Base-by-base conservation (phyloP, 371 early-diverging fungal genomes). In the Parasitella parasitica region DNA sequence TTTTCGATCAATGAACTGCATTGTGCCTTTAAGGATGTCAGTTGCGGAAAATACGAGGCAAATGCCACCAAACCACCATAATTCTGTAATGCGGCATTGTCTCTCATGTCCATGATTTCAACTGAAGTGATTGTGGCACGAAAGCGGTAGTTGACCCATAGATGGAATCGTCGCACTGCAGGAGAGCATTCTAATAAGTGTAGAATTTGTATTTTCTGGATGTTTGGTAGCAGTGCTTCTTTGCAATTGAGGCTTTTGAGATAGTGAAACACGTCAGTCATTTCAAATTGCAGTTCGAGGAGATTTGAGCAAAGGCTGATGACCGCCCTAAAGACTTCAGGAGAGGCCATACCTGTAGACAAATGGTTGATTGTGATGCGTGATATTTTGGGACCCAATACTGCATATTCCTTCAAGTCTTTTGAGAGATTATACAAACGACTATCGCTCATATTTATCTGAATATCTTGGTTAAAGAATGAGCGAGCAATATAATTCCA, bases 111-210 rank as follows among this genome's bases (percentile, higher is more conserved):
- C 16, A 26, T 18, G 6, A 61, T 36, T 12, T 61, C 55, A 15
- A 61, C 6, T 2, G 26, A 20, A 12, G 54, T 54, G n/a, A 61
- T 61, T 0, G 62, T 54, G 13, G 26, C 7, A 13, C 55, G 43
- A 28, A 54, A 61, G 16, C 54, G 35, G n/a, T 46, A 48, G 15
- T 54, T 46, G 26, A 61, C 36, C 54, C 62, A 54, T 3, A 61
- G 13, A 22, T 61, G 48, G 28, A 61, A 61, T 2, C 54, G 13
- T 28, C 54, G 15, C 6, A 61, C 48, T 3, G 54, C 61, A 7
- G 54, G 54, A 2, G 54, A 53, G 22, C 54, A 52, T 4, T n/a
- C 32, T 7, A 18, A 20, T 11, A 53, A 7, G 22, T 22, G 11
- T 16, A 12, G 27, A 3, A 60, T 15, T 3, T 53, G 38, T 1